A percentile compares a stretch with the other conserved stretches of the same genome.
Evolutionary conservation across 140 eudicot species (phyloP).

Genomic region (Oenanthe javanica): DNA sequence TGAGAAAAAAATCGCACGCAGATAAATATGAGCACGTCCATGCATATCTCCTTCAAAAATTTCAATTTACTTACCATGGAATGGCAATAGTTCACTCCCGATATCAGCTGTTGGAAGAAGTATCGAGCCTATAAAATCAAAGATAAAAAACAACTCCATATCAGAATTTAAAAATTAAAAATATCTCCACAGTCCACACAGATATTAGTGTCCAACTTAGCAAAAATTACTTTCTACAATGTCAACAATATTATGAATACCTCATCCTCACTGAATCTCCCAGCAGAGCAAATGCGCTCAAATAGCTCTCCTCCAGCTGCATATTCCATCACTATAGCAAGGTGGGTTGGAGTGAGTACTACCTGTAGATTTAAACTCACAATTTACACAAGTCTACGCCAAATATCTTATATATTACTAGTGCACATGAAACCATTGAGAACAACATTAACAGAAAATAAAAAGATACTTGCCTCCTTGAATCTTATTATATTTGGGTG

Average conservation of each 20-base stretch:
- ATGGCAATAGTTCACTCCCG: no score
- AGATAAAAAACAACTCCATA: no score
- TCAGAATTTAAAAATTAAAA: no score
- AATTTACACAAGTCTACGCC: not conserved
- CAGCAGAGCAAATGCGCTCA: constrained; percentile 89
- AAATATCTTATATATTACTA: not conserved
- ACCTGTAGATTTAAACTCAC: constrained; percentile 36
- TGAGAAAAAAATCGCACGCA: no score
- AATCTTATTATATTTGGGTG: constrained; percentile 65
- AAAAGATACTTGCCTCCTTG: constrained; percentile 41
- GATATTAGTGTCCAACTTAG: not conserved
- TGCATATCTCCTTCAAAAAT: no score
- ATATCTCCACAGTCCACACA: no score
- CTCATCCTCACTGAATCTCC: constrained; percentile 98
- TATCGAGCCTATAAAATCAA: no score
- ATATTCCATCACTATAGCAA: constrained; percentile 94
- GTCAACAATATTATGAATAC: constrained; percentile 21
- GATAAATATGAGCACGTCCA: no score
- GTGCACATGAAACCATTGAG: not conserved
- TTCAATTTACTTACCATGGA: no score
- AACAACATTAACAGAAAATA: not conserved
- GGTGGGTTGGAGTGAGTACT: constrained; percentile 84
- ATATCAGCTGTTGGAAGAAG: no score
- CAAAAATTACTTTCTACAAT: not conserved
- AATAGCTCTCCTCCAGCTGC: constrained; percentile 99